phyloP scores from a whole-genome alignment of 2,329 filamentous ascomycete genomes.

The Fusarium humuli region DNA sequence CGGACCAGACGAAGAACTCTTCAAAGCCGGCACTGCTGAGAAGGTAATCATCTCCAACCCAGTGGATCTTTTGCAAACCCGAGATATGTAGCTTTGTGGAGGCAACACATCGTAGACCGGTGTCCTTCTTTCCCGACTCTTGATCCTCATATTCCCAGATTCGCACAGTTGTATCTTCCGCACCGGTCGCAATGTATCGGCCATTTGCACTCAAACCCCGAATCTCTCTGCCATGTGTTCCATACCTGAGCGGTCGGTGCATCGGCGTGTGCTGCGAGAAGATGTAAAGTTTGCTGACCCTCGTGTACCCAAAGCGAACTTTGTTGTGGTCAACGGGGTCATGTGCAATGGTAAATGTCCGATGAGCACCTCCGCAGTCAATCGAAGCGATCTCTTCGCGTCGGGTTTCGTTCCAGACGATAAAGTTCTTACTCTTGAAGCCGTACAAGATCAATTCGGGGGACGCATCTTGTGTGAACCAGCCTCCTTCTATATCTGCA shows the following conservation, averaged over 20 bases:
- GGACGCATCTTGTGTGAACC: constrained; percentile 59
- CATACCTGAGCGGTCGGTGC: constrained; percentile 68
- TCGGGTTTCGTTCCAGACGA: constrained; percentile 81
- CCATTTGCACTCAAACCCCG: constrained; percentile 60
- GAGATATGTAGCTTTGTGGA: constrained; percentile 82
- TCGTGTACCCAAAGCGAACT: constrained; percentile 77
- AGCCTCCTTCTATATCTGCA: constrained; percentile 79
- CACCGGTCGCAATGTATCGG: constrained; percentile 71
- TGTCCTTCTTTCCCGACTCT: constrained; percentile 5
- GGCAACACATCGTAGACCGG: constrained; percentile 63
- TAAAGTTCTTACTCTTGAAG: constrained; percentile 82
- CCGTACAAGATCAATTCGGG: constrained; percentile 78
- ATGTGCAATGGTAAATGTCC: constrained; percentile 72
- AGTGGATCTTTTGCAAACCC: constrained; percentile 84
- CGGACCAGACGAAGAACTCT: constrained; percentile 88
- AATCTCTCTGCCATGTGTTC: constrained; percentile 90
- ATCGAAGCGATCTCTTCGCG: constrained; percentile 77
- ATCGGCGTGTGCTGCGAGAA: constrained; percentile 56
- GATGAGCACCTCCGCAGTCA: constrained; percentile 86
- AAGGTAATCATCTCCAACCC: constrained; percentile 77
- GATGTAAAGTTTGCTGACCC: constrained; percentile 67
- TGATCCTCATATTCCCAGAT: constrained; percentile 68
- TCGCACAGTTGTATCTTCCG: constrained; percentile 79
- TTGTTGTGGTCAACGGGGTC: constrained; percentile 48
- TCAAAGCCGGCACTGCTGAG: constrained; percentile 90